These are phyloP conservation scores for Schizothecium vesticola DNA, from an alignment of 495 filamentous ascomycete genomes.

Conservation along the genomic window DNA sequence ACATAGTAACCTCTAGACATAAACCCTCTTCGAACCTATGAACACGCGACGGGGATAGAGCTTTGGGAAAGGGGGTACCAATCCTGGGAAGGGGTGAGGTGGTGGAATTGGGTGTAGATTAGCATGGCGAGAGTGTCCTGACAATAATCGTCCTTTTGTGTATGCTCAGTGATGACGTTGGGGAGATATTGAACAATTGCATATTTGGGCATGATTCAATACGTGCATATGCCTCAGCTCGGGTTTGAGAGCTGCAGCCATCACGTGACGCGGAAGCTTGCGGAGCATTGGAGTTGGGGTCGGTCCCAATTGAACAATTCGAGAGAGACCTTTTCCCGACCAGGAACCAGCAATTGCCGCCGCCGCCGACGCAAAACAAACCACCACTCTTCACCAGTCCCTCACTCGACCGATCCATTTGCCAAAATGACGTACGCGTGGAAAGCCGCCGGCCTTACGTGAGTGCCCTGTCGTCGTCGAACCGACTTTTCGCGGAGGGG, in stretches of 20 bases:
- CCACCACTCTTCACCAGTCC: slow-evolving; percentile 1
- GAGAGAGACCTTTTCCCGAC: slow-evolving; percentile 24
- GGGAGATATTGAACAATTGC: background rate
- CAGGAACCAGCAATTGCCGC: background rate
- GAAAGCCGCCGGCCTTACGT: slow-evolving; percentile 98
- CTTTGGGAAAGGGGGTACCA: background rate
- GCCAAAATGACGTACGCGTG: slow-evolving; percentile 93
- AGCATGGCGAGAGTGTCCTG: background rate
- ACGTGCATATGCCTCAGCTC: background rate
- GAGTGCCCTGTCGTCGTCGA: slow-evolving; percentile 32
- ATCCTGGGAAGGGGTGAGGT: background rate
- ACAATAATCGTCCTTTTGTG: slow-evolving; percentile 2
- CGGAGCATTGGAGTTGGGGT: slow-evolving; percentile 29
- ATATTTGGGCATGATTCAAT: background rate
- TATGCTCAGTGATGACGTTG: background rate
- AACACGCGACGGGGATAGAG: slow-evolving; percentile 8
- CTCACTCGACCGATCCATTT: background rate
- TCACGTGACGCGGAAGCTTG: slow-evolving; percentile 31
- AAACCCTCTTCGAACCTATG: slow-evolving; percentile 20
- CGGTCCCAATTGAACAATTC: background rate
- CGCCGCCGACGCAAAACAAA: background rate
- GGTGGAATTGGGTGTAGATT: slow-evolving; percentile 1
- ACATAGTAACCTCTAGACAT: slow-evolving; percentile 46
- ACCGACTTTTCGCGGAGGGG: background rate
- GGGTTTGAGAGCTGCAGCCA: background rate